phyloP scores from a whole-genome alignment of 768 basidiomycete species.

The Gloeopeniophorella convolvens region DNA sequence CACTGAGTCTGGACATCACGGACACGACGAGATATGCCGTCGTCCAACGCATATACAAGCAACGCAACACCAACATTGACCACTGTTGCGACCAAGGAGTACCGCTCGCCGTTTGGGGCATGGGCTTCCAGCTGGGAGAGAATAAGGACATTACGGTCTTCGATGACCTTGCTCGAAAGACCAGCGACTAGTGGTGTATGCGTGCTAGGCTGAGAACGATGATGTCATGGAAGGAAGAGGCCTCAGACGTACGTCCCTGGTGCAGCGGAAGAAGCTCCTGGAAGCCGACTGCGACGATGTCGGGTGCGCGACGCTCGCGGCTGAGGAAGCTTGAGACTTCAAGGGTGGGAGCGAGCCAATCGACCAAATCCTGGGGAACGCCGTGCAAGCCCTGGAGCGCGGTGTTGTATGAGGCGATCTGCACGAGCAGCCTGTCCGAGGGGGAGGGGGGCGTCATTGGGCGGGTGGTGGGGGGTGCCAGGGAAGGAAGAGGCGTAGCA shows the following conservation, averaged over 20 bases:
- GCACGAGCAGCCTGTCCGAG: slow-evolving; percentile 48
- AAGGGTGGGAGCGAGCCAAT: slow-evolving; percentile 84
- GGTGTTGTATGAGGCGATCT: slow-evolving; percentile 87
- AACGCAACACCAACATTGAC: slow-evolving; percentile 86
- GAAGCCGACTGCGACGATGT: slow-evolving; percentile 86
- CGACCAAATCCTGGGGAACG: slow-evolving; percentile 78
- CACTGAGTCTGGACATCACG: slow-evolving; percentile 66
- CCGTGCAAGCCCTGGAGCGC: slow-evolving; percentile 74
- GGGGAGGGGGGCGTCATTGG: not conserved
- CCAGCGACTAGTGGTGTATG: slow-evolving; percentile 65
- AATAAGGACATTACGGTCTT: slow-evolving; percentile 65
- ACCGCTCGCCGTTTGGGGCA: slow-evolving; percentile 65
- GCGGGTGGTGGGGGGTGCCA: not conserved
- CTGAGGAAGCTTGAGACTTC: slow-evolving; percentile 70
- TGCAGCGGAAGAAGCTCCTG: slow-evolving; percentile 91
- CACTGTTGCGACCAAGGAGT: slow-evolving; percentile 69
- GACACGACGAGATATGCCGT: slow-evolving; percentile 50
- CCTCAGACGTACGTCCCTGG: slow-evolving; percentile 51
- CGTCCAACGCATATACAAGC: slow-evolving; percentile 79
- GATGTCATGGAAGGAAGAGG: slow-evolving; percentile 8
- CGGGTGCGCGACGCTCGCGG: slow-evolving; percentile 60
- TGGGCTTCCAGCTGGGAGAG: slow-evolving; percentile 66
- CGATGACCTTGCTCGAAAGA: slow-evolving; percentile 61
- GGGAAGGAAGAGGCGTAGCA: not conserved
- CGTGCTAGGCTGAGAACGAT: slow-evolving; percentile 1